Percentiles rank a stretch among this genome's conserved stretches.
phyloP scores from a whole-genome alignment of 257 asterid species.

The Solanum pimpinellifolium region DNA sequence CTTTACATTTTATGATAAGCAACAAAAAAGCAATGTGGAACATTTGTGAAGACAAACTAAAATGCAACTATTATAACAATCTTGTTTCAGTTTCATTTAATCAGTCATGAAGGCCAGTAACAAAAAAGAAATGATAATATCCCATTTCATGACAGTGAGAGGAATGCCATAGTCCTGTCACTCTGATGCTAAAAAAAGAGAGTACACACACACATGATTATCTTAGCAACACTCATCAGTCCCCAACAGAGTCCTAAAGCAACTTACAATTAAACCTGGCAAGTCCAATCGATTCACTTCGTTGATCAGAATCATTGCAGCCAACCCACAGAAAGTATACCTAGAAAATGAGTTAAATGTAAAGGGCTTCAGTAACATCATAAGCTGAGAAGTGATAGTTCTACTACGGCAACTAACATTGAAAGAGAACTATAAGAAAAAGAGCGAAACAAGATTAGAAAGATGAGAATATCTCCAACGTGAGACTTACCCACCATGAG shows the following conservation, averaged over 20 bases:
- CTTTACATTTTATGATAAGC: background rate
- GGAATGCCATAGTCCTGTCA: background rate
- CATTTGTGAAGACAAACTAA: background rate
- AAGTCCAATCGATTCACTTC: constrained; percentile 78
- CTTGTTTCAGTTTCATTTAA: background rate
- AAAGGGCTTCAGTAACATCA: background rate
- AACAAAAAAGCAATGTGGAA: background rate
- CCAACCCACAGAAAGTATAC: constrained; percentile 90
- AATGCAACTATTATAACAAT: background rate
- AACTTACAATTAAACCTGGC: constrained; percentile 66
- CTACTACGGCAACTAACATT: background rate
- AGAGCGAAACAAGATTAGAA: background rate
- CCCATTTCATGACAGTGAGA: background rate
- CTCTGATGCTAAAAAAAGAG: background rate
- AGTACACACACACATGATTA: background rate
- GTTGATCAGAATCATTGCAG: constrained; percentile 83
- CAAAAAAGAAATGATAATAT: background rate
- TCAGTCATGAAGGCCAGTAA: background rate
- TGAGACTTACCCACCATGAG: constrained; percentile 95
- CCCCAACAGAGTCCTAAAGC: background rate
- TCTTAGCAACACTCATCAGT: background rate
- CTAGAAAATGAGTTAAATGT: constrained; percentile 27
- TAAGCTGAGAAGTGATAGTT: background rate
- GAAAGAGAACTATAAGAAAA: background rate
- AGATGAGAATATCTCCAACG: background rate